Evolutionary conservation across 148 eudicot species (phyloP).

Genomic region (Amaranthus hypochondriacus): DNA sequence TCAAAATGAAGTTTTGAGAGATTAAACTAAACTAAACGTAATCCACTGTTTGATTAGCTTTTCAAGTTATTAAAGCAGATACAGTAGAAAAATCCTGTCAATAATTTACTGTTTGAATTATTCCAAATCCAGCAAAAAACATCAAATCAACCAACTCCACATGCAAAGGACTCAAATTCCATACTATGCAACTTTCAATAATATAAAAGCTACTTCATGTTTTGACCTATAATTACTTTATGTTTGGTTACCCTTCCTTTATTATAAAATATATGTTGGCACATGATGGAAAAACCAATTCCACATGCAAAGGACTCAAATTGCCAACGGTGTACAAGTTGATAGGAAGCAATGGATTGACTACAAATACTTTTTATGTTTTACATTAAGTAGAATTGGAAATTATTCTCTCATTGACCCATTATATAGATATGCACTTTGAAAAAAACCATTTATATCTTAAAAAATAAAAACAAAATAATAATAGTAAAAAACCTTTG

Average conservation of each 20-base stretch:
- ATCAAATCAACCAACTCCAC: no score
- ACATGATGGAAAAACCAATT: neutral
- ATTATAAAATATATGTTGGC: neutral
- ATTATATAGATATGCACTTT: neutral
- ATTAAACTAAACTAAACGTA: neutral
- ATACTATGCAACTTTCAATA: no score
- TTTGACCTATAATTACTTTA: neutral
- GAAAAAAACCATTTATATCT: neutral
- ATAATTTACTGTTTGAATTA: neutral
- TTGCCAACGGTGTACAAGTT: neutral
- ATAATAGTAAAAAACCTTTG: constrained; percentile 43
- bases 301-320: neutral
- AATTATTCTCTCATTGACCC: neutral
- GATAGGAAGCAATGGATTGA: neutral
- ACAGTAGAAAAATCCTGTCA: neutral
- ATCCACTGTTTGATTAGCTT: neutral
- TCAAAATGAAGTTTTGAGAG: no score
- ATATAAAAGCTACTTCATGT: neutral
- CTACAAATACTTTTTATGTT: neutral
- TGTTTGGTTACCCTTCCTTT: neutral
- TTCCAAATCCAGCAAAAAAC: neutral
- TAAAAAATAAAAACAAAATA: neutral
- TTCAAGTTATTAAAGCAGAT: neutral
- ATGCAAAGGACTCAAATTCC: no score
- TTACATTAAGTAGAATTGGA: neutral